phyloP scores from a whole-genome alignment of 257 asterid genomes.

The Echium plantagineum region DNA sequence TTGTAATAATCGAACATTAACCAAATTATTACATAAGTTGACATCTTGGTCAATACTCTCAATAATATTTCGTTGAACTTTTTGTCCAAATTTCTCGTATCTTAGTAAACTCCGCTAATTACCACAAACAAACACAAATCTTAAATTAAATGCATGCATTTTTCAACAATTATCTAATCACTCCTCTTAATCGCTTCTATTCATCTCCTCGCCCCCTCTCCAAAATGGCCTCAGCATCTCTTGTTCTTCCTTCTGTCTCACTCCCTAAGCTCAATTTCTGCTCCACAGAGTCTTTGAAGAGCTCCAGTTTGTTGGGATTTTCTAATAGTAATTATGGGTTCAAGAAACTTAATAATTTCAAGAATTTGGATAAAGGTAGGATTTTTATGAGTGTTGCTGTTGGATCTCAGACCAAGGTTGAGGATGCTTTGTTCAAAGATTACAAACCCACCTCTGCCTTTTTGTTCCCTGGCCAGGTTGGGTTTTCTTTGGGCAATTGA shows the following conservation, averaged over 20 bases:
- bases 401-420: conserved; percentile 47
- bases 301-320: too few relatives aligned
- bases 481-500: background rate
- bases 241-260: conserved; percentile 11
- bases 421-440: conserved; percentile 61
- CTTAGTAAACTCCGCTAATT: conserved; percentile 41
- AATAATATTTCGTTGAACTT: too few relatives aligned
- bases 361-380: conserved; percentile 46
- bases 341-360: conserved; percentile 4
- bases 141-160: conserved; percentile 14
- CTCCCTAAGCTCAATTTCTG: conserved; percentile 18
- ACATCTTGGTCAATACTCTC: too few relatives aligned
- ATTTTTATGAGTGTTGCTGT: conserved; percentile 56
- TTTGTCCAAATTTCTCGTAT: conserved; percentile 1
- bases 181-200: conserved; percentile 5
- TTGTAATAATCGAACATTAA: too few relatives aligned
- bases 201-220: conserved; percentile 1
- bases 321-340: conserved; percentile 23
- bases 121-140: background rate
- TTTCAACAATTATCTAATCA: conserved; percentile 9
- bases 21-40: too few relatives aligned
- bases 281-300: background rate
- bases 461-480: conserved; percentile 96
- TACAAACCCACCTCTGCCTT: conserved; percentile 76
- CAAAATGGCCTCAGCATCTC: conserved; percentile 29